A percentile compares a stretch with the other conserved stretches of the same genome.
Evolutionary conservation across 768 basidiomycete genomes (phyloP).

Genomic region (Tylopilus plumbeoviolaceoides): DNA sequence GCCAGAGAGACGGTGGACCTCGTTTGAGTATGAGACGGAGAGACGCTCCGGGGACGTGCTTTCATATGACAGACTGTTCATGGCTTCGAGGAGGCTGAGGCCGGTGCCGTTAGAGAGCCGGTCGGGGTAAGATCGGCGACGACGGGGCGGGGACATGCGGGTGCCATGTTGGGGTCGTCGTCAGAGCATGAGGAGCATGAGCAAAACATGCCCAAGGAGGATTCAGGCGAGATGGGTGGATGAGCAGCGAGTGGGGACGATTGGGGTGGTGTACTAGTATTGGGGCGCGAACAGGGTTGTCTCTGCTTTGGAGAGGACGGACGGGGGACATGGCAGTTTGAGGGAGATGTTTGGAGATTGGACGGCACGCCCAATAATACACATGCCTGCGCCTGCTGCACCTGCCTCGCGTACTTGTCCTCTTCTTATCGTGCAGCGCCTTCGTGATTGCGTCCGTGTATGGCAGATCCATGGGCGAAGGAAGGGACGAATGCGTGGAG

Average conservation of each 20-base stretch:
- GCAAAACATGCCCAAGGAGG: conserved; percentile 25
- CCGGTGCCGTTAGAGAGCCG: conserved; percentile 19
- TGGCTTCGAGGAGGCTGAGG: conserved; percentile 27
- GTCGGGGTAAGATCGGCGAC: conserved; percentile 24
- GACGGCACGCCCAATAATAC: neutral
- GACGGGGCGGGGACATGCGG: conserved; percentile 13
- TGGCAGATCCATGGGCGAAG: too few relatives aligned
- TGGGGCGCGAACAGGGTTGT: conserved; percentile 15
- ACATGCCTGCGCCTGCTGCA: too few relatives aligned
- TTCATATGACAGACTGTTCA: too few relatives aligned
- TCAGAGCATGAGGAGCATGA: conserved; percentile 19
- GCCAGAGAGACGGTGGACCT: conserved; percentile 20
- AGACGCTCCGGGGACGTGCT: neutral
- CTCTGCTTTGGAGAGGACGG: conserved; percentile 8
- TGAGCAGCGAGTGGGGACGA: conserved; percentile 9
- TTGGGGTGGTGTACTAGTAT: conserved; percentile 13
- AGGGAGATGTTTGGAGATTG: conserved; percentile 1
- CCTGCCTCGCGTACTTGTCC: too few relatives aligned
- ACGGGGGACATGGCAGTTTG: conserved; percentile 1
- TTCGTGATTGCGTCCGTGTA: too few relatives aligned
- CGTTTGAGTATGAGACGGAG: conserved; percentile 4
- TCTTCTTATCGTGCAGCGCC: too few relatives aligned
- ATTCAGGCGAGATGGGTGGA: conserved; percentile 24
- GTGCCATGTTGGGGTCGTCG: conserved; percentile 7
- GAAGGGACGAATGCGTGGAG: too few relatives aligned